phyloP scores from a whole-genome alignment of 2,329 filamentous ascomycete species.

The Tolypocladium inflatum region DNA sequence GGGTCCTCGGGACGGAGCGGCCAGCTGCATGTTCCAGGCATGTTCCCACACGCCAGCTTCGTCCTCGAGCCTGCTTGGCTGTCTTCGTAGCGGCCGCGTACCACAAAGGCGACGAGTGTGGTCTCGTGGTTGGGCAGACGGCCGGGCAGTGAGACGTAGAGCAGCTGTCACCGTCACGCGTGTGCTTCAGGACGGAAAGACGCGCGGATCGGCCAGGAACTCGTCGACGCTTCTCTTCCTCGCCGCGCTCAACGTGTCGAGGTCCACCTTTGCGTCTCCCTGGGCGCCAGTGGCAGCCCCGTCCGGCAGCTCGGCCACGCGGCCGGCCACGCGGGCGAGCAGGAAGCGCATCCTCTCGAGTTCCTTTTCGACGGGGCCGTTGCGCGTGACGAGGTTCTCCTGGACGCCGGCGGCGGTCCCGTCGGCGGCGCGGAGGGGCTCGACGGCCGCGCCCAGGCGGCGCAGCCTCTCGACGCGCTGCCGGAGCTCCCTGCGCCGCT shows the following conservation, averaged over 20 bases:
- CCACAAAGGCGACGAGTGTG: background rate
- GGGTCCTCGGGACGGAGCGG: background rate
- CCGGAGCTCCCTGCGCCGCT: constrained; percentile 20
- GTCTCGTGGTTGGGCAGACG: background rate
- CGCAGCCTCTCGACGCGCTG: constrained; percentile 37
- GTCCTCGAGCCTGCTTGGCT: background rate
- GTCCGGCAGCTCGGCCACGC: constrained; percentile 32
- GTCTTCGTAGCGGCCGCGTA: background rate
- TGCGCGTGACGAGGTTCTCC: constrained; percentile 55
- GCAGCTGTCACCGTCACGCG: background rate
- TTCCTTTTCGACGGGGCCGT: constrained; percentile 56
- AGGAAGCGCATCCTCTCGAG: constrained; percentile 57
- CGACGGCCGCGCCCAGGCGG: constrained; percentile 39
- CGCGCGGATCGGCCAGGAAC: constrained; percentile 22
- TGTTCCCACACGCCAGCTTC: background rate
- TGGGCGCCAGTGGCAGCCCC: constrained; percentile 4
- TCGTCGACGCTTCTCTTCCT: constrained; percentile 32
- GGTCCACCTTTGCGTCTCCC: constrained; percentile 11
- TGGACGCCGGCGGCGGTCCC: constrained; percentile 37
- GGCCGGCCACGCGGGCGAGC: constrained; percentile 47
- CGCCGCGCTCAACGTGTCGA: constrained; percentile 26
- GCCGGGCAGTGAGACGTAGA: background rate
- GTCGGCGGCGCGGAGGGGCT: constrained; percentile 24
- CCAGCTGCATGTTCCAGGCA: background rate
- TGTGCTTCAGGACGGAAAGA: constrained; percentile 9